Percentiles rank a stretch among this genome's conserved stretches.
Conservation (phyloP, 1,284 basidiomycete genomes). For the Tilletia indica region DNA sequence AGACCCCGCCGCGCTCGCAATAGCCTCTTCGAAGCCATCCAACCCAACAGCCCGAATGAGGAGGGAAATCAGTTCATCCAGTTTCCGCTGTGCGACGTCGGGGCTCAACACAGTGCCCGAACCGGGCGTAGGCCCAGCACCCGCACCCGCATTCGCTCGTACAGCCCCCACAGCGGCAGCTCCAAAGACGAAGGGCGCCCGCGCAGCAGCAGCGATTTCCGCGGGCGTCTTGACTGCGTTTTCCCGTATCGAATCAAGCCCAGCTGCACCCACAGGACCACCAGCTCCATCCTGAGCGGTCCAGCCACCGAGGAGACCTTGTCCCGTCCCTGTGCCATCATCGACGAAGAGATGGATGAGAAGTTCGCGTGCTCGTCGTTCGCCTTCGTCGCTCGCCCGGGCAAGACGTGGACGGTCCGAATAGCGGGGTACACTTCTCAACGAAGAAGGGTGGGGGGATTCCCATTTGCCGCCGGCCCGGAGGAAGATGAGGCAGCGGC, state of each 20-base stretch:
- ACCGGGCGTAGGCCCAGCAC: neutral
- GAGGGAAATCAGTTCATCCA: neutral
- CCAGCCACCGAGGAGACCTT: conserved; percentile 1
- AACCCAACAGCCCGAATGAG: conserved; percentile 10
- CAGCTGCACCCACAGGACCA: neutral
- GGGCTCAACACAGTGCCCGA: neutral
- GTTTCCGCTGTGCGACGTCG: neutral
- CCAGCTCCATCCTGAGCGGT: neutral
- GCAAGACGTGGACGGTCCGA: conserved; percentile 47
- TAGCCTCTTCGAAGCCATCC: conserved; percentile 2
- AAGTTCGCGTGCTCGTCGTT: conserved; percentile 46
- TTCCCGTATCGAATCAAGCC: conserved; percentile 18
- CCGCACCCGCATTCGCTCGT: neutral
- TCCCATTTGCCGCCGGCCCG: neutral
- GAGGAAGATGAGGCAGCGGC: conserved; percentile 27
- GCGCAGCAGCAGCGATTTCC: neutral
- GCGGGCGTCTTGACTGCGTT: conserved; percentile 4
- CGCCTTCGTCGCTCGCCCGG: conserved; percentile 43
- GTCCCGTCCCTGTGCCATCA: conserved; percentile 24
- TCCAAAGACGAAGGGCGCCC: conserved; percentile 4
- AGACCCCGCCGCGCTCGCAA: neutral
- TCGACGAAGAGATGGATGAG: conserved; percentile 50
- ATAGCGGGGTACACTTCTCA: conserved; percentile 42
- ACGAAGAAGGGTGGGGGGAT: conserved; percentile 28
- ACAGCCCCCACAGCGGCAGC: neutral